Base-by-base conservation (phyloP, 1,284 basidiomycete species). In the Anthracocystis panici-leucophaei region DNA sequence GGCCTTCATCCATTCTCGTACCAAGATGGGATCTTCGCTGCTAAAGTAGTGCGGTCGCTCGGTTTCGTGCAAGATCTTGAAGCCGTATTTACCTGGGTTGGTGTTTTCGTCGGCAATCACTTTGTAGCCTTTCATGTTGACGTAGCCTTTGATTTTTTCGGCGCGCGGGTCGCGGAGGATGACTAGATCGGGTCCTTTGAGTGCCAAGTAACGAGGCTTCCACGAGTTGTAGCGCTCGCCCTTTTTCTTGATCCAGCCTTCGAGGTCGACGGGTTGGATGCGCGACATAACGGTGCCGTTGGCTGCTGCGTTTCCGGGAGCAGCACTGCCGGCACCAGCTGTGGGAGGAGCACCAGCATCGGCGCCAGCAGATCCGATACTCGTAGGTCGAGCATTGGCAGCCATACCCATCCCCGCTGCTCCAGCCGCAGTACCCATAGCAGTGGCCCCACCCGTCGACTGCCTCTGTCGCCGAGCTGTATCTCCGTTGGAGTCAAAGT, bases 1-100 rank as follows among this genome's bases (percentile, higher is more conserved):
- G 11, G 94, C 93, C 88, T 99, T 99, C 96, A 99, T 99, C 97
- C 97, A 99, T 77, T 94, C 94, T 14, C 97, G 90, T 51, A 97
- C 89, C 41, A 91, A 86, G 5, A 87, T 85, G 84, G 94, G 93
- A 83, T 98, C 95, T 40, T 95, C 92, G 0, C 92, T 92, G 74
- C 92, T 93, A 86, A 99, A 99, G 84, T 88, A 93, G 86, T 99
- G 94, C 2, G 92, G 89, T 86, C 92, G 94, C 82, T 94, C 92
- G 10, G 88, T 88, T 51, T 95, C 93, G 78, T 98, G 96, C 40
- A 95, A 90, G 71, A 99, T 92, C 82, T 94, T 90, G 91, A 99
- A 98, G 6, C 94, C 95, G 86, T 97, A 98, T 77, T 91, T 90
- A 21, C 96, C 96, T 21, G 95, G 93, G 81, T 95, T 91, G 27